Evolutionary conservation across 31 red algal genomes (phyloP), one percentile per base, ranked within the genome.

Genomic region (Porphyra umbilicalis): DNA sequence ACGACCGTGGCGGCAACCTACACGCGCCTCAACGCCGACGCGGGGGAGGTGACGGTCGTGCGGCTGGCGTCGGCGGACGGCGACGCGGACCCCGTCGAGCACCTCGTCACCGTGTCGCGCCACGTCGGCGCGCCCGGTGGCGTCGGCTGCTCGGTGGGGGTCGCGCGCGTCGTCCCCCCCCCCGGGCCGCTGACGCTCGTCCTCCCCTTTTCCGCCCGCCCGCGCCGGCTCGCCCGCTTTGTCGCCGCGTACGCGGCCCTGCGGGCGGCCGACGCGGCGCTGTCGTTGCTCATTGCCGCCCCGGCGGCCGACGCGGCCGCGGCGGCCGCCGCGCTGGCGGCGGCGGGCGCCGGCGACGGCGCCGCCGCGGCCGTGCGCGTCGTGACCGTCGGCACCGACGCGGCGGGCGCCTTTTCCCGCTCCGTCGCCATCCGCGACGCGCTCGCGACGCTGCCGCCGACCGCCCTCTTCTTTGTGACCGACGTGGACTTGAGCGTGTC

Each of bases 391-490:
- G 36, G 38, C 7, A 85, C 85, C 29, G 86, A 93, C 80, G 79
- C 35, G 18, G 38, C 78, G 36, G 87, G 87, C n/a, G 80, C 82
- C 3, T 90, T 94, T 87, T 94, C 91, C 35, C 40, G 91, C 6
- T 83, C 91, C 38, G 86, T 94, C 31, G 91, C 86, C 8, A 81
- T 94, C 33, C 83, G 86, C 32, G 84, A 90, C 0, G 91, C 87
- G 34, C 79, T 85, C 7, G 84, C 77, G 75, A 36, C 42, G 20
- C 87, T 94, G 0, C 91, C 91, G 1, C 37, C 32, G 7, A 85
- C 84, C 67, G 87, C 84, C 36, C 77, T 94, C 38, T 87, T 94
- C 42, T 94, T 94, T 77, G 33, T 94, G 15, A 80, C 87, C 20
- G 91, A 94, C 44, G 76, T 82, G 1, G 91, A 94, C 46, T 18